A percentile compares a stretch with the other conserved stretches of the same genome.
Conservation (phyloP, 148 eudicot genomes). For the Fallopia convolvulus region DNA sequence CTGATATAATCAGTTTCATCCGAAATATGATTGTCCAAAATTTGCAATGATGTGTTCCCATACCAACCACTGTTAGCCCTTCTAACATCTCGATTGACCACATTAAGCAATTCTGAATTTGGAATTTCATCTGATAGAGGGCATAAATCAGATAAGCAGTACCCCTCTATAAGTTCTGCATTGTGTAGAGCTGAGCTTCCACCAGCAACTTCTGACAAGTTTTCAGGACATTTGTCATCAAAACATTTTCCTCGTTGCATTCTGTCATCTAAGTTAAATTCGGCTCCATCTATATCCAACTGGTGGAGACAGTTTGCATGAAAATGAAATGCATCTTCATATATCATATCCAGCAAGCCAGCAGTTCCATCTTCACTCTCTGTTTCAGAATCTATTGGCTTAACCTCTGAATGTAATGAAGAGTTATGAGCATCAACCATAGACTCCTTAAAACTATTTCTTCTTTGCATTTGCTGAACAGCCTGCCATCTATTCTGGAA, state of each 20-base stretch:
- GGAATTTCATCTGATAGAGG: slow-evolving; percentile 35
- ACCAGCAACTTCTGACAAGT: slow-evolving; percentile 9
- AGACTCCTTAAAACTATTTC: slow-evolving; percentile 19
- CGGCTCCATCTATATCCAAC: slow-evolving; percentile 23
- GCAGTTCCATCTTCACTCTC: slow-evolving; percentile 23
- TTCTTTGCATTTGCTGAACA: slow-evolving; percentile 44
- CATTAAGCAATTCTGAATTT: slow-evolving; percentile 20
- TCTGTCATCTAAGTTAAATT: slow-evolving; percentile 18
- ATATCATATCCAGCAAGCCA: slow-evolving; percentile 69
- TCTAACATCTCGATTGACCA: slow-evolving; percentile 25
- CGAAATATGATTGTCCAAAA: slow-evolving; percentile 68
- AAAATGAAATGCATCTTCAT: slow-evolving; percentile 70
- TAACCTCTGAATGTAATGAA: slow-evolving; percentile 32
- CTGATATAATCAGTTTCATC: slow-evolving; percentile 22
- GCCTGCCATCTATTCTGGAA: slow-evolving; percentile 88
- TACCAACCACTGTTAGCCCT: slow-evolving; percentile 66
- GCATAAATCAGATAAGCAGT: slow-evolving; percentile 55
- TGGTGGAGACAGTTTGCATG: slow-evolving; percentile 23
- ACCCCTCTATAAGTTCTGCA: slow-evolving; percentile 64
- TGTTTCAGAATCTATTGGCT: slow-evolving; percentile 30
- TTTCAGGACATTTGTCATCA: slow-evolving; percentile 14
- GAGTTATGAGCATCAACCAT: slow-evolving; percentile 20
- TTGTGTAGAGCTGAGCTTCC: slow-evolving; percentile 26
- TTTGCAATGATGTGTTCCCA: slow-evolving; percentile 35
- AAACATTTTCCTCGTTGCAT: slow-evolving; percentile 20